Percentiles rank a stretch among this genome's conserved stretches.
phyloP scores from a whole-genome alignment of 2,329 filamentous ascomycete species.

The Neoarthrinium moseri region DNA sequence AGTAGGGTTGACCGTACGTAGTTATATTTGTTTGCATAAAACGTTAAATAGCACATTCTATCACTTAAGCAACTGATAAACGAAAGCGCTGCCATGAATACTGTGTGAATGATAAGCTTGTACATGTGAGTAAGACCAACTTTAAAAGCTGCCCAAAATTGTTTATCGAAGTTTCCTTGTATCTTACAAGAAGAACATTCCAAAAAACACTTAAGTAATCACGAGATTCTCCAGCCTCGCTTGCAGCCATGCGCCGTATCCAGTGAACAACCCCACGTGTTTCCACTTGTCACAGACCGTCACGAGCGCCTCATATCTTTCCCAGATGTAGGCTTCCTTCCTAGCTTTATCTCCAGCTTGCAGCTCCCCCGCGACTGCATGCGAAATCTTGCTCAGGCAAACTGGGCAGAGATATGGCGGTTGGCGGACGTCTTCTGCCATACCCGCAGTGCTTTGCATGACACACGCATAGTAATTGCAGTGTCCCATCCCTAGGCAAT shows the following conservation, averaged over 20 bases:
- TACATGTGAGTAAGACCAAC: no score
- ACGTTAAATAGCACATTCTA: no score
- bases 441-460: conserved; percentile 59
- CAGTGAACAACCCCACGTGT: conserved; percentile 43
- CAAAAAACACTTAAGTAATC: not conserved
- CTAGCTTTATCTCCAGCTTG: conserved; percentile 14
- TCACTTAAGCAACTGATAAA: no score
- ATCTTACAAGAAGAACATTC: not conserved
- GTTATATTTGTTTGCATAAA: no score
- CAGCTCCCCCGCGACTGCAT: conserved; percentile 25
- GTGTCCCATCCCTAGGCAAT: conserved; percentile 66
- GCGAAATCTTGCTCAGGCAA: conserved; percentile 52
- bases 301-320: conserved; percentile 38
- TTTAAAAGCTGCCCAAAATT: no score
- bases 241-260: conserved; percentile 41
- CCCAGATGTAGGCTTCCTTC: conserved; percentile 21
- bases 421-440: conserved; percentile 59
- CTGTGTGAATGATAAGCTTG: no score
- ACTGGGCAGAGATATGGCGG: conserved; percentile 63
- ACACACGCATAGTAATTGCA: conserved; percentile 64
- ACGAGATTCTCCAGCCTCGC: conserved; percentile 20
- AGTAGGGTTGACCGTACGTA: no score
- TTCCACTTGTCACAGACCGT: conserved; percentile 40
- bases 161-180: no score
- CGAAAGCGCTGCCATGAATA: no score